Percentiles rank a stretch among this genome's conserved stretches.
These are phyloP conservation scores for Amyloporia xantha DNA, from an alignment of 768 basidiomycete genomes.

Conservation along the genomic window DNA sequence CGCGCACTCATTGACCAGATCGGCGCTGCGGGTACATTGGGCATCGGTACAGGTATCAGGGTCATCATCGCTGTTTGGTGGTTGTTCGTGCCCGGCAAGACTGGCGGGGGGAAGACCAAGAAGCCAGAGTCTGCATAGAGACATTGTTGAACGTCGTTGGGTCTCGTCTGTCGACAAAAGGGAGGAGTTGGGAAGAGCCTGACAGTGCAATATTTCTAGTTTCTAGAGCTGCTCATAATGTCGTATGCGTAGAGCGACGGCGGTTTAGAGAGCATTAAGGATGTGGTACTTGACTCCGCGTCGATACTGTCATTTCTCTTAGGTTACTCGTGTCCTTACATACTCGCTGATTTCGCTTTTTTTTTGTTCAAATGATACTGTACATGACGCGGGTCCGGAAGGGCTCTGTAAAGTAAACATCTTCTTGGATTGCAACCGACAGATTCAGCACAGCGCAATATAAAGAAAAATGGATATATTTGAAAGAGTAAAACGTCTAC, in stretches of 20 bases:
- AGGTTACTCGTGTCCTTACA: too few relatives aligned
- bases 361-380: too few relatives aligned
- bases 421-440: too few relatives aligned
- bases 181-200: not conserved
- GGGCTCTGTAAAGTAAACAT: too few relatives aligned
- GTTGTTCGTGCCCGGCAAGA: conserved; percentile 53
- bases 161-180: not conserved
- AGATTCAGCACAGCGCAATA: not conserved
- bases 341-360: too few relatives aligned
- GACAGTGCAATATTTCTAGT: not conserved
- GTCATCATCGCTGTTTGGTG: conserved; percentile 56
- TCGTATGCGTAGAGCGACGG: not conserved
- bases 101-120: conserved; percentile 7
- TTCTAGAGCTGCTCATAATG: not conserved
- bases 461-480: too few relatives aligned
- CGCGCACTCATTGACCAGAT: conserved; percentile 53
- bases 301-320: not conserved
- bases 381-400: too few relatives aligned
- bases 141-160: not conserved
- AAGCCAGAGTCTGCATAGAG: conserved; percentile 3
- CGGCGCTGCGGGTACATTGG: conserved; percentile 60
- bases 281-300: not conserved
- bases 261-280: not conserved
- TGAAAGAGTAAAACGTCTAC: too few relatives aligned
- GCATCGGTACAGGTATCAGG: conserved; percentile 57